phyloP scores from a whole-genome alignment of 331 rosid species.

The Quercus lobata region DNA sequence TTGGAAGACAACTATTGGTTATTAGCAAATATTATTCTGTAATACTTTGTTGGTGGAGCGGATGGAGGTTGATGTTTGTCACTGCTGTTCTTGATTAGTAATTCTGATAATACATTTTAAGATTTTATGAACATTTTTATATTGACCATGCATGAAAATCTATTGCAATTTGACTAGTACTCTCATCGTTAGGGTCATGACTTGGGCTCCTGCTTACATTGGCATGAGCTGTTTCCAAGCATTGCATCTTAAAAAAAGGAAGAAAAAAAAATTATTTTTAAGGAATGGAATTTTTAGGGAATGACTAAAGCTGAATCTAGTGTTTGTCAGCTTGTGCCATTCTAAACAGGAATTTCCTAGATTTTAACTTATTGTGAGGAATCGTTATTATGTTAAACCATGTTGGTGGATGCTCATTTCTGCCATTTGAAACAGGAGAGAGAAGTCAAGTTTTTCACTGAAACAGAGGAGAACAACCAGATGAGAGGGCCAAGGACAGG shows the following conservation, averaged over 20 bases:
- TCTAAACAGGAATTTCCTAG: background rate
- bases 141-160: background rate
- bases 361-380: background rate
- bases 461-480: conserved; percentile 98
- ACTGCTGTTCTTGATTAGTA: background rate
- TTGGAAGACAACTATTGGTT: background rate
- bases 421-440: conserved; percentile 67
- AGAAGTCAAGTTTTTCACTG: conserved; percentile 97
- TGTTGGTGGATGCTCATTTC: background rate
- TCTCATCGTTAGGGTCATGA: background rate
- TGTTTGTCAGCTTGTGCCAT: background rate
- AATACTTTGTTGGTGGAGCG: background rate
- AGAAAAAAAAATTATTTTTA: too few relatives aligned
- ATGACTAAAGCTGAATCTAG: background rate
- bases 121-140: background rate
- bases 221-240: background rate
- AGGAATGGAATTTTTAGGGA: background rate
- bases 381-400: background rate
- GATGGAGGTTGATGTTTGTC: background rate
- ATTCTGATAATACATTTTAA: background rate
- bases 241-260: too few relatives aligned
- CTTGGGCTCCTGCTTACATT: background rate
- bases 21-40: background rate
- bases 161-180: background rate
- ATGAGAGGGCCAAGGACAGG: conserved; percentile 99